Evolutionary conservation across 352 stramenopile genomes (phyloP).

Genomic region (Elongisporangium anandrum): DNA sequence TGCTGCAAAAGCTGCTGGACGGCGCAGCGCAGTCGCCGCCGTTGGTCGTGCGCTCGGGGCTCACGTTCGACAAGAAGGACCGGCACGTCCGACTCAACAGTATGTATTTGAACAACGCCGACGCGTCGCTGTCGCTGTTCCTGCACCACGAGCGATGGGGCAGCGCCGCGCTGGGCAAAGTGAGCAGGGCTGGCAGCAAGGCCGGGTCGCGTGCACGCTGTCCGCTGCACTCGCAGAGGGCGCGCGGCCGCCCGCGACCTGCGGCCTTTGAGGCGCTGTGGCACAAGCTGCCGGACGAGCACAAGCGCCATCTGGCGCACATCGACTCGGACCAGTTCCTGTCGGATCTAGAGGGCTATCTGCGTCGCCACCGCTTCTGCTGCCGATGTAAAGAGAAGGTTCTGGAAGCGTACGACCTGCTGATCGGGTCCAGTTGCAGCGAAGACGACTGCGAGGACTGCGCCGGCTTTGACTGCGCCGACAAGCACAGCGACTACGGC

Average conservation of each 20-base stretch:
- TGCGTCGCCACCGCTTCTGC: constrained; percentile 84
- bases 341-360: constrained; percentile 77
- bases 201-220: constrained; percentile 49
- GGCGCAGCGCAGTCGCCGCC: constrained; percentile 27
- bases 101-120: constrained; percentile 56
- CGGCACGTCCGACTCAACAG: constrained; percentile 64
- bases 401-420: constrained; percentile 82
- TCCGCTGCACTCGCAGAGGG: constrained; percentile 71
- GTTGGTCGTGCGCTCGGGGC: constrained; percentile 42
- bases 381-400: constrained; percentile 88
- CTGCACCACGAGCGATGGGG: constrained; percentile 74
- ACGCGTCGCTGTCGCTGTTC: constrained; percentile 70
- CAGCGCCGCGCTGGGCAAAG: constrained; percentile 48
- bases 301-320: constrained; percentile 77
- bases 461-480: constrained; percentile 65
- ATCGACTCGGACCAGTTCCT: constrained; percentile 87
- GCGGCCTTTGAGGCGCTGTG: constrained; percentile 75
- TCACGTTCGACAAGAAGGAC: constrained; percentile 51
- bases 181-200: constrained; percentile 16
- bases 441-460: constrained; percentile 87
- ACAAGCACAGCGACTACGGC: constrained; percentile 69
- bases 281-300: constrained; percentile 71
- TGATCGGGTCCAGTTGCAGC: constrained; percentile 80
- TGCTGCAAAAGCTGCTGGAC: constrained; percentile 67
- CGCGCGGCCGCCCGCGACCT: constrained; percentile 62